Evolutionary conservation across 116 monocot species (phyloP), one percentile per base, ranked within the genome.

Genomic region (Papilionanthe hybrid): DNA sequence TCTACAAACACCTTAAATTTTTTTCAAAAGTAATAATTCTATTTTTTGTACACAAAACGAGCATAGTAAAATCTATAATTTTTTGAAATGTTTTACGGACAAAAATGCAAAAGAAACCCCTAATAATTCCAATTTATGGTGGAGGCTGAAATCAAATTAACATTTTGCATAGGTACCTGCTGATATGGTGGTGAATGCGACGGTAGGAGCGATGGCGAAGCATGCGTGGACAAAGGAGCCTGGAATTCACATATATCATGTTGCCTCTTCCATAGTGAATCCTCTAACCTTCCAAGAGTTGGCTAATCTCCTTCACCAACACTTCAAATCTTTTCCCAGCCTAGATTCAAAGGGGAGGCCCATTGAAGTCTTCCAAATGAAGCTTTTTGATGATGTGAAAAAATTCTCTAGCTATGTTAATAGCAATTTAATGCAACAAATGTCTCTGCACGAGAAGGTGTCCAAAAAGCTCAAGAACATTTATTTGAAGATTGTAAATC

Each of bases 121-220:
- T 53, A 17, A 53, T 4, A 15, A 53, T 53, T 53, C 53, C 17
- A 53, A 23, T 25, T 63, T 63, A 49, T 47, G 25, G 8, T 23
- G 44, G 43, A 47, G 12, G 15, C 13, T 43, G 73, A 73, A 73
- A n/a, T 32, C 5, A 63, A 37, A 30, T 37, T 30, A 71, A 32
- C 32, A 30, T 30, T 37, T 73, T 73, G 19, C 23, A 44, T 50
- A 95, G 95, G 91, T 97, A 10, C 97, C 97, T 12, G 97, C 80
- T 20, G 97, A 98, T 73, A 98, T 94, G 97, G 97, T 98, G 1
- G 94, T 94, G 50, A 97, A 94, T 79, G 92, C 94, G 41, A 91
- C 69, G 0, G 53, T 97, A 42, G 94, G 89, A 13, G 86, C 94
- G 29, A 94, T 97, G 84, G 91, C 94, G 11, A 92, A 91, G 56